These are phyloP conservation scores for Rhodotorula sp. DNA, from an alignment of 1,284 basidiomycete species.

Conservation along the genomic window DNA sequence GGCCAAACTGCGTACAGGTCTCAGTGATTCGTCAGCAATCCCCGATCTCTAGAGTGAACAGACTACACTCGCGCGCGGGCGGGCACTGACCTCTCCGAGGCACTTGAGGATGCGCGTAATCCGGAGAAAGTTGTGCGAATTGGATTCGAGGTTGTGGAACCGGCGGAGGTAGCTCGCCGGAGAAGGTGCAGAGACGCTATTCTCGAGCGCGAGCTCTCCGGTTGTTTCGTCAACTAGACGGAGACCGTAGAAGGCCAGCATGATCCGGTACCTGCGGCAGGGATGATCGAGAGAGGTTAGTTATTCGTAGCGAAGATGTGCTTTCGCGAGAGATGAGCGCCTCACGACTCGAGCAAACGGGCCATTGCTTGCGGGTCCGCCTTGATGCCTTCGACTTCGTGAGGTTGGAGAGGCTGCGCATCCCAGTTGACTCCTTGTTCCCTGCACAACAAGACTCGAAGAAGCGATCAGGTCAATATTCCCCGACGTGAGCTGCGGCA, in stretches of 20 bases:
- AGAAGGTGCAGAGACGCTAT: slow-evolving; percentile 5
- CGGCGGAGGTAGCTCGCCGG: slow-evolving; percentile 8
- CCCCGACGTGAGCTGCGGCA: not conserved
- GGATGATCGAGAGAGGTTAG: not conserved
- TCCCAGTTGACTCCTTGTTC: slow-evolving; percentile 38
- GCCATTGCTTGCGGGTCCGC: slow-evolving; percentile 13
- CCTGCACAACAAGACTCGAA: not conserved
- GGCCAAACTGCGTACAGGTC: slow-evolving; percentile 21
- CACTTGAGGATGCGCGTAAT: slow-evolving; percentile 36
- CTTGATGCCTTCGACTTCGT: slow-evolving; percentile 21
- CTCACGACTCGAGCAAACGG: slow-evolving; percentile 20
- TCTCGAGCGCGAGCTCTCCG: slow-evolving; percentile 23
- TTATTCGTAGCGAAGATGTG: too few relatives aligned
- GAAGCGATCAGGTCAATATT: not conserved
- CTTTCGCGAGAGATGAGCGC: not conserved
- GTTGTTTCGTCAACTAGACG: slow-evolving; percentile 19
- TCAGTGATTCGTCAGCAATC: too few relatives aligned
- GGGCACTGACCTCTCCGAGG: slow-evolving; percentile 23
- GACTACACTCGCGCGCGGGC: not conserved
- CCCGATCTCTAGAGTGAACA: too few relatives aligned
- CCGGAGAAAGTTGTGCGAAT: slow-evolving; percentile 35
- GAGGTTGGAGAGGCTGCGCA: slow-evolving; percentile 26
- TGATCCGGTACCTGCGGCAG: slow-evolving; percentile 25
- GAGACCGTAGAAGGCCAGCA: slow-evolving; percentile 39
- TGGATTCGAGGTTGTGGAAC: slow-evolving; percentile 24